Evolutionary conservation across 2,329 filamentous ascomycete genomes (phyloP), one percentile per base, ranked within the genome.

Genomic region (Trichoderma sp.): DNA sequence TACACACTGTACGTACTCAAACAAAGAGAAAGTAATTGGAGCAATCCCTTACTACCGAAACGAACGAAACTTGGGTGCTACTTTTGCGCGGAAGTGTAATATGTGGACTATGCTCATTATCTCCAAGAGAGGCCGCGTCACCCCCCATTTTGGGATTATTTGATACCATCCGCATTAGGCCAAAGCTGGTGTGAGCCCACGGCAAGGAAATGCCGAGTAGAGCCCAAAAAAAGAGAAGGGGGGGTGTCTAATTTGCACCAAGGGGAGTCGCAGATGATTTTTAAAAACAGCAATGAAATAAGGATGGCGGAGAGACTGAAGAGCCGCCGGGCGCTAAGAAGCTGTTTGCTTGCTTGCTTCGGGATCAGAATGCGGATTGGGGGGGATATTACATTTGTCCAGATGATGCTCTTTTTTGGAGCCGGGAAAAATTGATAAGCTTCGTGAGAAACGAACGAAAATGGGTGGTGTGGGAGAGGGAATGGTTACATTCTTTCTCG

Each of bases 171-270:
- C 63, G 47, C 24, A 68, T 68, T 68, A 32, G 65, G 65, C 15
- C 56, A 58, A 30, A 18, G 28, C 30, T 34, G n/a, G 43, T 64
- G 57, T 36, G 28, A 36, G 62, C 70, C 15, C 39, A 28, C 70
- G 63, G 70, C 57, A 68, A 58, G 39, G 58, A 68, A 51, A 68
- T 72, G 64, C 63, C 64, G 70, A 71, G 61, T 24, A 15, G 34
- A 21, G 57, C 30, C 36, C 36, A 36, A 51, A 30, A 15, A 21
- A 15, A 36, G 8, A 15, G 34, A 36, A 18, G 56, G 56, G 21
- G 56, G 51, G 30, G 66, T 11, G 56, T 62, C 61, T 30, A 47
- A 39, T 15, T 47, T 60, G 28, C 39, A 47, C 56, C 36, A 32
- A 24, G 34, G 65, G 32, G 18, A 32, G 47, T 30, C 12, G n/a